Conservation (phyloP, 768 basidiomycete species). For the Termitomyces sp. region DNA sequence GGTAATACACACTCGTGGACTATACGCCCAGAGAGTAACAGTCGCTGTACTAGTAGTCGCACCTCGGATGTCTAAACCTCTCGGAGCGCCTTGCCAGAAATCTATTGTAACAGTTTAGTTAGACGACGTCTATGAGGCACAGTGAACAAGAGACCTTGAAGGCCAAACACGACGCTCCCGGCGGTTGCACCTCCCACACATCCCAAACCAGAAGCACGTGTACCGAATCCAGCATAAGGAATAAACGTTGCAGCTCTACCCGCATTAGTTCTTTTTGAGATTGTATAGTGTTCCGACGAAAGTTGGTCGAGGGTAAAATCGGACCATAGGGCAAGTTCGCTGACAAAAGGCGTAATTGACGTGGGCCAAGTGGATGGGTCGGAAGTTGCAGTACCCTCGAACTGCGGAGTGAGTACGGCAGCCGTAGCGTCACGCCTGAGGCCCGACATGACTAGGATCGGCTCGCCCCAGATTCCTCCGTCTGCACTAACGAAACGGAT, state of each 20-base stretch:
- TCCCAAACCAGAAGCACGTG: slow-evolving; percentile 27
- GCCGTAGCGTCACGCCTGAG: slow-evolving; percentile 31
- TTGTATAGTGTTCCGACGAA: slow-evolving; percentile 22
- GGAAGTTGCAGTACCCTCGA: slow-evolving; percentile 27
- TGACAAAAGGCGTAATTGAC: slow-evolving; percentile 23
- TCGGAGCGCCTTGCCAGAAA: slow-evolving; percentile 32
- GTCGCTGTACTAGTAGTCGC: slow-evolving; percentile 22
- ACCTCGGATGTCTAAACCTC: slow-evolving; percentile 28
- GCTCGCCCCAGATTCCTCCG: slow-evolving; percentile 33
- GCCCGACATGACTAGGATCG: slow-evolving; percentile 29
- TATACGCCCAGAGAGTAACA: slow-evolving; percentile 32
- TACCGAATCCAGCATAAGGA: slow-evolving; percentile 26
- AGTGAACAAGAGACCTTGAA: slow-evolving; percentile 19
- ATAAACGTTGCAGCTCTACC: slow-evolving; percentile 24
- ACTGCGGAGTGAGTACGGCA: slow-evolving; percentile 29
- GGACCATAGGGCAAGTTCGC: slow-evolving; percentile 27
- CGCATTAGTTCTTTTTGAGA: slow-evolving; percentile 25
- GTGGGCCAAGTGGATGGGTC: slow-evolving; percentile 30
- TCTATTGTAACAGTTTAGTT: slow-evolving; percentile 15
- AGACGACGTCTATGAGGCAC: not conserved
- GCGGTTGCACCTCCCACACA: slow-evolving; percentile 29
- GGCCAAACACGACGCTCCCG: slow-evolving; percentile 29
- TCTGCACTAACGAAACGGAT: slow-evolving; percentile 26
- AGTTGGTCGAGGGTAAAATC: slow-evolving; percentile 32
- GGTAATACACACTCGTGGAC: slow-evolving; percentile 20